Conservation (phyloP, 495 filamentous ascomycete species). For the Tetracladium setigerum region DNA sequence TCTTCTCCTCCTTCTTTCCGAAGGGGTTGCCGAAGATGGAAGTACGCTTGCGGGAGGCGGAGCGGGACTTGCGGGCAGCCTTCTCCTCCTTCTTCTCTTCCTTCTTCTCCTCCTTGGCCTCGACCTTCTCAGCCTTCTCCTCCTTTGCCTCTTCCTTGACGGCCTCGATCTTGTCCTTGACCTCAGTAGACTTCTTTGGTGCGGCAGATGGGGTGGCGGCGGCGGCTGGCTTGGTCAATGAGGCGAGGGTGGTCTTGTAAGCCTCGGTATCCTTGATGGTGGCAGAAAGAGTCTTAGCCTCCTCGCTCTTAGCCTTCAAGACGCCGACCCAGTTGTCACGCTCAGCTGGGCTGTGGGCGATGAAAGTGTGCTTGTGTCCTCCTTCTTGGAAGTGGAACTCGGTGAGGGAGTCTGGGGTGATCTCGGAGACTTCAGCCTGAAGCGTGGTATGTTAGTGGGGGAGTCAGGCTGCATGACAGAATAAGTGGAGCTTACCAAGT, state of each 20-base stretch:
- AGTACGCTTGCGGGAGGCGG: slow-evolving; percentile 77
- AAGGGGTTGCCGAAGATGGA: slow-evolving; percentile 75
- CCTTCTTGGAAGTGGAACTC: slow-evolving; percentile 80
- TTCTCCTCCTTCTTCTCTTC: slow-evolving; percentile 41
- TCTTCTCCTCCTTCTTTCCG: slow-evolving; percentile 59
- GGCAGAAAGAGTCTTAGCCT: slow-evolving; percentile 68
- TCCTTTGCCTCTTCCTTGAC: slow-evolving; percentile 38
- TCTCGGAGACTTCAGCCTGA: slow-evolving; percentile 76
- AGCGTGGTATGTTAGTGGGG: slow-evolving; percentile 14
- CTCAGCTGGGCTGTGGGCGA: slow-evolving; percentile 63
- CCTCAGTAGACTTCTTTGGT: slow-evolving; percentile 44
- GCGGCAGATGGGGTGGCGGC: slow-evolving; percentile 32
- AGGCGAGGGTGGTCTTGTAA: slow-evolving; percentile 72
- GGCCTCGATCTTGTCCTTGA: slow-evolving; percentile 38
- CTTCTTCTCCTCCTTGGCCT: slow-evolving; percentile 34
- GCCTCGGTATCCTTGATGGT: slow-evolving; percentile 61
- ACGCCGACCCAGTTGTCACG: slow-evolving; percentile 86
- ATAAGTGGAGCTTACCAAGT: slow-evolving; percentile 53
- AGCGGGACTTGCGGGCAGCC: slow-evolving; percentile 49
- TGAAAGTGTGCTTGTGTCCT: slow-evolving; percentile 86
- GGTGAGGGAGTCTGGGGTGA: slow-evolving; percentile 60
- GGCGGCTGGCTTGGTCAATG: slow-evolving; percentile 53
- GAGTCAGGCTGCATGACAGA: neutral
- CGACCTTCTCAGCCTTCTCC: slow-evolving; percentile 29
- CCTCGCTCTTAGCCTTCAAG: slow-evolving; percentile 64